phyloP scores from a whole-genome alignment of 495 filamentous ascomycete genomes.

The Tuber microsphaerosporum region DNA sequence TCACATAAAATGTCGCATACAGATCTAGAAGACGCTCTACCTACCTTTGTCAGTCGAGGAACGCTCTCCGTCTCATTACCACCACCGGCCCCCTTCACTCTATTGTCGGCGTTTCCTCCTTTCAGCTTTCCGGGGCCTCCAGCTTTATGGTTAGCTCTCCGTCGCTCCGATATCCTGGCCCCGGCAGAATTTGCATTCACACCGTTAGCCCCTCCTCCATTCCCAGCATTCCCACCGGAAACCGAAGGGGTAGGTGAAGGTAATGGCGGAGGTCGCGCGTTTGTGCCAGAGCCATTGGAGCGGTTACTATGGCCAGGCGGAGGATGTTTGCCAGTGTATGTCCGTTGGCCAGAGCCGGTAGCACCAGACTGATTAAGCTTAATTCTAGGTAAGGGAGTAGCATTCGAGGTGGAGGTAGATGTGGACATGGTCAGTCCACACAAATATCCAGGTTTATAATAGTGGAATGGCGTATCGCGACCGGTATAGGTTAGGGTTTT shows the following conservation, averaged over 20 bases:
- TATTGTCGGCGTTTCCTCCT: slow-evolving; percentile 60
- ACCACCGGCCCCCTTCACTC: slow-evolving; percentile 30
- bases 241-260: slow-evolving; percentile 30
- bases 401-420: slow-evolving; percentile 34
- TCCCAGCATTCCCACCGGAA: slow-evolving; percentile 17
- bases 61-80: slow-evolving; percentile 43
- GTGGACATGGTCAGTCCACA: slow-evolving; percentile 32
- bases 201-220: slow-evolving; percentile 20
- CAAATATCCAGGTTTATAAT: not conserved
- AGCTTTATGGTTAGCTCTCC: slow-evolving; percentile 27
- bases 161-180: slow-evolving; percentile 30
- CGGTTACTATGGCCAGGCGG: slow-evolving; percentile 28
- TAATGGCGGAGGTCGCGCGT: slow-evolving; percentile 32
- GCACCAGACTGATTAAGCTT: slow-evolving; percentile 20
- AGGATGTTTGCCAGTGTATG: slow-evolving; percentile 31
- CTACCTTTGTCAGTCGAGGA: slow-evolving; percentile 33
- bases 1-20: not conserved
- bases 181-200: slow-evolving; percentile 29
- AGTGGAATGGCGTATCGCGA: not conserved
- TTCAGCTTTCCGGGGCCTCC: slow-evolving; percentile 78
- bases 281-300: slow-evolving; percentile 33
- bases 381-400: slow-evolving; percentile 28
- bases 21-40: not conserved
- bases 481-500: not conserved
- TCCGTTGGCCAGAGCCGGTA: slow-evolving; percentile 24